Conservation (phyloP, 164 flowering plant genomes). For the Aristolochia contorta region DNA sequence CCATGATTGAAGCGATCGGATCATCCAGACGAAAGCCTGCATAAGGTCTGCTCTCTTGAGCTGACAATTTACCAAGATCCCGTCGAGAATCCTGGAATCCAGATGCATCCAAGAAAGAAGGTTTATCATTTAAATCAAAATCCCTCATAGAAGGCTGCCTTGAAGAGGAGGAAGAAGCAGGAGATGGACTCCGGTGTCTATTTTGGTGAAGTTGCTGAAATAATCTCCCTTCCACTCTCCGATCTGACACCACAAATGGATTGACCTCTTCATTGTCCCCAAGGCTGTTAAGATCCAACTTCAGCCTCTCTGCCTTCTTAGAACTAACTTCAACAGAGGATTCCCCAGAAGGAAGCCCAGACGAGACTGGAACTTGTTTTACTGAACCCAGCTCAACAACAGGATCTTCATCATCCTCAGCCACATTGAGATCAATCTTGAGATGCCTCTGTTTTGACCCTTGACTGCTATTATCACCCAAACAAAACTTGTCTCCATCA, state of each 20-base stretch:
- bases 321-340: slow-evolving; percentile 56
- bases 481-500: slow-evolving; percentile 20
- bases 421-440: slow-evolving; percentile 71
- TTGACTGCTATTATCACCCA: slow-evolving; percentile 12
- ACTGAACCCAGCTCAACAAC: slow-evolving; percentile 10
- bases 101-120: slow-evolving; percentile 19
- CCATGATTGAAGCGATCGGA: slow-evolving; percentile 63
- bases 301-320: slow-evolving; percentile 40
- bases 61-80: slow-evolving; percentile 18
- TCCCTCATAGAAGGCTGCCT: slow-evolving; percentile 49
- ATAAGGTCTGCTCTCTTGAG: slow-evolving; percentile 20
- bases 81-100: slow-evolving; percentile 24
- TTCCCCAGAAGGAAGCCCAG: slow-evolving; percentile 44
- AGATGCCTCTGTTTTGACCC: slow-evolving; percentile 24
- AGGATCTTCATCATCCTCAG: slow-evolving; percentile 39
- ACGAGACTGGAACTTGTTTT: slow-evolving; percentile 28
- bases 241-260: slow-evolving; percentile 19
- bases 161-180: slow-evolving; percentile 66
- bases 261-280: slow-evolving; percentile 47
- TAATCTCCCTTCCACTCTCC: slow-evolving; percentile 24
- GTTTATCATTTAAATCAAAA: slow-evolving; percentile 74
- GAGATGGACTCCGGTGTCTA: slow-evolving; percentile 45
- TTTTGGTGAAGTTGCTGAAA: slow-evolving; percentile 18
- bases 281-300: slow-evolving; percentile 55
- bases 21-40: slow-evolving; percentile 29